These are phyloP conservation scores for Blastomyces gilchristii DNA, from an alignment of 2,329 filamentous ascomycete species.

Conservation along the genomic window DNA sequence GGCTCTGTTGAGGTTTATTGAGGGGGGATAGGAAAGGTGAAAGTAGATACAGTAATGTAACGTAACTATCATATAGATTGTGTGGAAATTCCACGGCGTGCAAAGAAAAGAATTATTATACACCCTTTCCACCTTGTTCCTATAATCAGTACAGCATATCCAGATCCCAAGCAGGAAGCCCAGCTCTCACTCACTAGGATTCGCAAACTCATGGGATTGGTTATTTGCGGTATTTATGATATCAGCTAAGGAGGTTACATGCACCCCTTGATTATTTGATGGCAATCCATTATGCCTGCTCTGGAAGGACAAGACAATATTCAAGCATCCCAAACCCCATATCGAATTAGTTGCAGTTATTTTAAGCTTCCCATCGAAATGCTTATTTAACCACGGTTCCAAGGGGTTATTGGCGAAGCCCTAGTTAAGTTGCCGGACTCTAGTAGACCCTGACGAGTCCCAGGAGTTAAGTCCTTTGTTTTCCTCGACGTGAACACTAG, in stretches of 20 bases:
- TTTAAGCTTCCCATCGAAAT: not conserved
- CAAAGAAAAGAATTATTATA: too few relatives aligned
- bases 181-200: not conserved
- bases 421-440: not conserved
- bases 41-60: too few relatives aligned
- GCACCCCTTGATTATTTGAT: too few relatives aligned
- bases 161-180: too few relatives aligned
- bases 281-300: too few relatives aligned
- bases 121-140: not conserved
- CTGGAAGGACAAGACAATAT: too few relatives aligned
- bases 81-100: too few relatives aligned
- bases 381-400: too few relatives aligned
- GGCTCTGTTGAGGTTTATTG: constrained; percentile 16
- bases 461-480: not conserved
- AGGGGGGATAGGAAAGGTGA: constrained; percentile 1
- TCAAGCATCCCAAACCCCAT: too few relatives aligned
- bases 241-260: too few relatives aligned
- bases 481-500: not conserved
- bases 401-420: too few relatives aligned
- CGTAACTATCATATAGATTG: not conserved
- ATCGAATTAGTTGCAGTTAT: too few relatives aligned
- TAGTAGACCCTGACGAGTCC: not conserved
- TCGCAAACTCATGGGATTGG: not conserved
- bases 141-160: not conserved
- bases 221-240: not conserved